A percentile compares a stretch with the other conserved stretches of the same genome.
phyloP scores from a whole-genome alignment of 768 basidiomycete genomes.

The Tremella yokohamensis region DNA sequence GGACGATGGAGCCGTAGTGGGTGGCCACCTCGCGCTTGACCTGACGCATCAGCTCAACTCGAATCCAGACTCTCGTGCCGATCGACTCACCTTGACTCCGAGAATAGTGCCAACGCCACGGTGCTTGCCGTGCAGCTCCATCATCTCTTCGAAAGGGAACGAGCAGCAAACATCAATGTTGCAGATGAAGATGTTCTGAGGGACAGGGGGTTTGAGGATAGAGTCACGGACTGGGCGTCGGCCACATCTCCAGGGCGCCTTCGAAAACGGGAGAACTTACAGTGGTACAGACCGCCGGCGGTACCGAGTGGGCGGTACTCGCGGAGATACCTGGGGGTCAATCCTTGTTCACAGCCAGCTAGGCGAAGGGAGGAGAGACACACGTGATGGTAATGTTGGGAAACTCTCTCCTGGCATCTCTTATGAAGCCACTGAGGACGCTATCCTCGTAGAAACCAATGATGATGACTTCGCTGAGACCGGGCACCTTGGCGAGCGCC shows the following conservation, averaged over 20 bases:
- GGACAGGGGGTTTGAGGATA: constrained; percentile 48
- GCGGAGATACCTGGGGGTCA: constrained; percentile 50
- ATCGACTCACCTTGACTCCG: constrained; percentile 49
- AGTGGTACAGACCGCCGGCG: constrained; percentile 52
- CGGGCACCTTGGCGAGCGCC: constrained; percentile 52
- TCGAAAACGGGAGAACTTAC: constrained; percentile 21
- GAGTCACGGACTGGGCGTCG: constrained; percentile 50
- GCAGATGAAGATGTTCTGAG: constrained; percentile 54
- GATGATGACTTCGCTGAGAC: constrained; percentile 52
- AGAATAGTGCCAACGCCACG: constrained; percentile 54
- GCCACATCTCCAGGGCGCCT: background rate
- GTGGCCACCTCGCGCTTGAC: constrained; percentile 52
- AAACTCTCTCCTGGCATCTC: constrained; percentile 53
- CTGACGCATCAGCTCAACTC: constrained; percentile 15
- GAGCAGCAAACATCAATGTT: constrained; percentile 55
- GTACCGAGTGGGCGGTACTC: constrained; percentile 54
- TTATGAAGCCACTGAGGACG: constrained; percentile 52
- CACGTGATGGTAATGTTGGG: constrained; percentile 51
- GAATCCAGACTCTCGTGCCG: background rate
- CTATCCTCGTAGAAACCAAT: constrained; percentile 55
- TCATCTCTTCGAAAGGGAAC: constrained; percentile 51
- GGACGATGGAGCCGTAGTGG: constrained; percentile 54
- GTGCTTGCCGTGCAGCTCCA: constrained; percentile 51
- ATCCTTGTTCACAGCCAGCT: background rate
- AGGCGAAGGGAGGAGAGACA: constrained; percentile 7